A percentile compares a stretch with the other conserved stretches of the same genome.
These are phyloP conservation scores for Boletus vinaceobasis DNA, from an alignment of 768 basidiomycete genomes.

Conservation along the genomic window DNA sequence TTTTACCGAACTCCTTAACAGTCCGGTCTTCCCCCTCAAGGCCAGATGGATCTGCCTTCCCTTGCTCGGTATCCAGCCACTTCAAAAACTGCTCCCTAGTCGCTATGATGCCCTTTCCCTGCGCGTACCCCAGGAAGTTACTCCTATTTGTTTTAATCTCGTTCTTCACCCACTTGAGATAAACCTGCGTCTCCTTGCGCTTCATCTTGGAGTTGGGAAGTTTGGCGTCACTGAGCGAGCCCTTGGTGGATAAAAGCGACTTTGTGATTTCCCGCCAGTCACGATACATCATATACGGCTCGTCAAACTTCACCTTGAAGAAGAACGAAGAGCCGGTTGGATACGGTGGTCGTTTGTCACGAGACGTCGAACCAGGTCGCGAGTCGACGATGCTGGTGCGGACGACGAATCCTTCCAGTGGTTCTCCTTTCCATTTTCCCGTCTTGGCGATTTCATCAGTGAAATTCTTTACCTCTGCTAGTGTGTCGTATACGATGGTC, in stretches of 20 bases:
- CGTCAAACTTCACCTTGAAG: slow-evolving; percentile 99
- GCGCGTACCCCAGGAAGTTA: slow-evolving; percentile 60
- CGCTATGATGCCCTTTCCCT: slow-evolving; percentile 81
- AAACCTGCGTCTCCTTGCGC: slow-evolving; percentile 72
- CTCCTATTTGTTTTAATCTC: slow-evolving; percentile 63
- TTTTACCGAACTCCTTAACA: slow-evolving; percentile 54
- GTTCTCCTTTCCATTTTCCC: slow-evolving; percentile 79
- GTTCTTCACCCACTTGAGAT: slow-evolving; percentile 77
- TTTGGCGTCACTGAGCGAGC: slow-evolving; percentile 29
- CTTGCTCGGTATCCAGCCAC: slow-evolving; percentile 57
- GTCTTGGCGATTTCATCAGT: slow-evolving; percentile 60
- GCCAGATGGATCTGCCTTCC: slow-evolving; percentile 33
- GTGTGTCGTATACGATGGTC: slow-evolving; percentile 48
- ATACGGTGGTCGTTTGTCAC: slow-evolving; percentile 57
- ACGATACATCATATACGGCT: slow-evolving; percentile 98
- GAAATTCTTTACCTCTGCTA: slow-evolving; percentile 70
- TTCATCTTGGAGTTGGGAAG: slow-evolving; percentile 67
- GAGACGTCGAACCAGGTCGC: slow-evolving; percentile 31
- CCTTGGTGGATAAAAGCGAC: slow-evolving; percentile 49
- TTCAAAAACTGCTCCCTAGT: slow-evolving; percentile 75
- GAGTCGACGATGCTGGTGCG: slow-evolving; percentile 60
- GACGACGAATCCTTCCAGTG: slow-evolving; percentile 94
- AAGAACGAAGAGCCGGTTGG: slow-evolving; percentile 82
- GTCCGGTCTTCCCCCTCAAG: slow-evolving; percentile 14
- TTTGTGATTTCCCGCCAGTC: slow-evolving; percentile 96